These are phyloP conservation scores for Colletotrichum simmondsii DNA, from an alignment of 2,329 filamentous ascomycete genomes.

Conservation along the genomic window DNA sequence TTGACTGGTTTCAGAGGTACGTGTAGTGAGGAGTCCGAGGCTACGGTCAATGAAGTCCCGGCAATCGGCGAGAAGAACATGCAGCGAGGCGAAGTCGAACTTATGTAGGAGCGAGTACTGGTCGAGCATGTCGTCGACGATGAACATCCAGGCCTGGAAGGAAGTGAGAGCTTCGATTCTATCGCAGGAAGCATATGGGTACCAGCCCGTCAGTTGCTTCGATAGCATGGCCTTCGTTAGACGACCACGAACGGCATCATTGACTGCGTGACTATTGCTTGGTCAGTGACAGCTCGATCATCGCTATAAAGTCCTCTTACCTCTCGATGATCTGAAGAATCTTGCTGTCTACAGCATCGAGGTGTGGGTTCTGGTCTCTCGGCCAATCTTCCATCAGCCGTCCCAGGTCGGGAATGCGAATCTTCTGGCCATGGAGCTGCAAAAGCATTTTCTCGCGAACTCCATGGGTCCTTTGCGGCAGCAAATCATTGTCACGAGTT, in stretches of 20 bases:
- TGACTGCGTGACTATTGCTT: conserved; percentile 9
- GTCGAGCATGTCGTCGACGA: conserved; percentile 26
- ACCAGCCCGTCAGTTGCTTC: conserved; percentile 23
- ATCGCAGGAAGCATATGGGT: conserved; percentile 19
- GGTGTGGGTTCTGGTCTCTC: conserved; percentile 4
- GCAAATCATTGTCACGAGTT: neutral
- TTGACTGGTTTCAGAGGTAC: neutral
- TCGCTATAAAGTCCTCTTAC: neutral
- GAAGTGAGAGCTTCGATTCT: conserved; percentile 23
- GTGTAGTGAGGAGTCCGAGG: neutral
- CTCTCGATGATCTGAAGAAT: conserved; percentile 19
- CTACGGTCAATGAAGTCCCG: conserved; percentile 23
- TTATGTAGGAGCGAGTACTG: conserved; percentile 9
- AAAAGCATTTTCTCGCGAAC: conserved; percentile 9
- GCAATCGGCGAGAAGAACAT: conserved; percentile 21
- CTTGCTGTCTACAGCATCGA: conserved; percentile 8
- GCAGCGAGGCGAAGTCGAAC: conserved; percentile 4
- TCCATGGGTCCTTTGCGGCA: neutral
- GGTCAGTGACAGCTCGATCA: neutral
- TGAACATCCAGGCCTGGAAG: conserved; percentile 28
- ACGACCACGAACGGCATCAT: conserved; percentile 18
- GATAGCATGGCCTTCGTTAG: conserved; percentile 29
- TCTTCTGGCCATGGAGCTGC: conserved; percentile 24
- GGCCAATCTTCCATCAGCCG: conserved; percentile 20
- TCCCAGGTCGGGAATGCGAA: conserved; percentile 14